A percentile compares a stretch with the other conserved stretches of the same genome.
Conservation (phyloP, 2,329 filamentous ascomycete genomes). For the Cordyceps fumosorosea region DNA sequence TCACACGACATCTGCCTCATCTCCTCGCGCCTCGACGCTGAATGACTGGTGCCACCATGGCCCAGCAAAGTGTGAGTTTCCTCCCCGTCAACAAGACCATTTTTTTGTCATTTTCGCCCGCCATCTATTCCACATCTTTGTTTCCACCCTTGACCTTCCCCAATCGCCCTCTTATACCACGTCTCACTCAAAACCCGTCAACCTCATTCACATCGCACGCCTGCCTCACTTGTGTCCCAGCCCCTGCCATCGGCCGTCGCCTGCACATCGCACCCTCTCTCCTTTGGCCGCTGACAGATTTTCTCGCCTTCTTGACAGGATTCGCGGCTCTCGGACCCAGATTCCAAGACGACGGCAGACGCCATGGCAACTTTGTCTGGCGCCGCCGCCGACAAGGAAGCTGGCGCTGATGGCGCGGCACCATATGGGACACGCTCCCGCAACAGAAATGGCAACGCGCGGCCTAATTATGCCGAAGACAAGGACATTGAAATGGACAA, state of each 20-base stretch:
- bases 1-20: constrained; percentile 23
- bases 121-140: constrained; percentile 17
- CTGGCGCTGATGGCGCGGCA: constrained; percentile 47
- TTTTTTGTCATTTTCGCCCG: constrained; percentile 16
- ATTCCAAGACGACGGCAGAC: constrained; percentile 27
- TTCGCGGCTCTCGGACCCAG: constrained; percentile 27
- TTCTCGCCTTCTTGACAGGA: constrained; percentile 23
- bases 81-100: not conserved
- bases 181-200: not conserved
- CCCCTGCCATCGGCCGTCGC: not conserved
- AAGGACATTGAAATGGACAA: constrained; percentile 81
- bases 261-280: not conserved
- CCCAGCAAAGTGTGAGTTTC: constrained; percentile 32
- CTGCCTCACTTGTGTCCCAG: not conserved
- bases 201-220: constrained; percentile 4
- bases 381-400: constrained; percentile 41
- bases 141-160: constrained; percentile 13
- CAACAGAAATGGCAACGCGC: constrained; percentile 71
- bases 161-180: constrained; percentile 7
- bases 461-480: constrained; percentile 93
- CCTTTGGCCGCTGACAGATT: constrained; percentile 8
- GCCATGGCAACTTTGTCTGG: constrained; percentile 43
- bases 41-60: constrained; percentile 29
- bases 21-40: constrained; percentile 27
- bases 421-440: constrained; percentile 91